Percentiles rank a stretch among this genome's conserved stretches.
phyloP scores from a whole-genome alignment of 23 red algal genomes.

The Cyanidiococcus yangmingshanensis region DNA sequence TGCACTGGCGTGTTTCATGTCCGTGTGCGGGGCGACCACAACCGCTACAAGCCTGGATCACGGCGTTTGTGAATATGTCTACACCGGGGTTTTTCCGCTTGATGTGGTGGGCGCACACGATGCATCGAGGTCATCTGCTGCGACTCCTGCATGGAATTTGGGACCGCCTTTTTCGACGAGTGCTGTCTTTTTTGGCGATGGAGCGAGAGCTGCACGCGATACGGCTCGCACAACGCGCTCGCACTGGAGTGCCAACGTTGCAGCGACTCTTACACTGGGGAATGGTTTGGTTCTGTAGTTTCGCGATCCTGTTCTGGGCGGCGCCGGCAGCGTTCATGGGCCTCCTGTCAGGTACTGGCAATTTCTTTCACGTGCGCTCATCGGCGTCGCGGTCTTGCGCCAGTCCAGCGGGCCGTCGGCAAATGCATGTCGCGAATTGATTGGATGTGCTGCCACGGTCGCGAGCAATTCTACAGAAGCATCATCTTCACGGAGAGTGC shows the following conservation, averaged over 20 bases:
- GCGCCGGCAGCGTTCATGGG: background rate
- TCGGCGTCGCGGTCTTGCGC: background rate
- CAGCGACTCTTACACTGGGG: background rate
- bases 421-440: too few relatives aligned
- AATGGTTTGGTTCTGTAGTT: background rate
- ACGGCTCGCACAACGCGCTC: background rate
- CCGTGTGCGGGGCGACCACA: conserved; percentile 8
- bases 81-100: conserved; percentile 1
- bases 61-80: background rate
- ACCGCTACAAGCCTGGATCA: background rate
- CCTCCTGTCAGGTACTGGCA: background rate
- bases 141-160: background rate
- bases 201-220: conserved; percentile 13
- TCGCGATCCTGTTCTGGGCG: background rate
- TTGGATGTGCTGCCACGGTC: too few relatives aligned
- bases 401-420: too few relatives aligned
- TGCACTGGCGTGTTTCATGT: background rate
- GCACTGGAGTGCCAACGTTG: background rate
- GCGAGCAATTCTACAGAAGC: too few relatives aligned
- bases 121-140: background rate
- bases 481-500: too few relatives aligned
- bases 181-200: background rate
- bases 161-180: background rate
- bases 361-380: background rate
- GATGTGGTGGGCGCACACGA: background rate